Base-by-base conservation (phyloP, 768 basidiomycete genomes). In the Calocybe gangraenosa region DNA sequence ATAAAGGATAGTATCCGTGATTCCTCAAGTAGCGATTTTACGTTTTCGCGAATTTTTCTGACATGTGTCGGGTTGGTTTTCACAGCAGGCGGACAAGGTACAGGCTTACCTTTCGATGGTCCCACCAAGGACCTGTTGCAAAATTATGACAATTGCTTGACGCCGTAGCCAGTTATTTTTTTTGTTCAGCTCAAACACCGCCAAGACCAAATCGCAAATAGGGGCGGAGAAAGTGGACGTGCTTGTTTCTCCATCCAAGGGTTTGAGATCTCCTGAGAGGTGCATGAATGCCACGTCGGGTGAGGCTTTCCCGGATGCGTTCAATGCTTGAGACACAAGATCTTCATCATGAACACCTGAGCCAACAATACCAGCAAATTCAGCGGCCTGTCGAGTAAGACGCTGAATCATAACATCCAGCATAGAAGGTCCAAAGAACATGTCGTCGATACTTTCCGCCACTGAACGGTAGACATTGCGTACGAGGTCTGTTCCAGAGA, bases 381-480 rank as follows among this genome's bases (percentile, higher is more conserved):
- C 90, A 8, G 89, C 89, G 0, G 89, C 92, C 64, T 97, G 93
- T 22, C 83, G 79, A 0, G 87, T 91, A 14, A 97, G 78, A 2
- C 92, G 82, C 55, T 91, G 86, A 34, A 95, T 90, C 76, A 95
- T 88, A 36, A 94, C 86, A 60, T 97, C 93, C 35, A 97, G 67
- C 91, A 96, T 93, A 0, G 92, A 93, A 2, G 89, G 94, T 2
- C 91, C 93, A 53, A 95, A 92, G 65, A 95, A 85, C 78, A 96
- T 91, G 63, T 98, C 96, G 62, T 99, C 96, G 56, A 98, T 84
- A 61, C 92, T 93, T 51, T 91, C 89, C 4, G 95, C 81, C 37
- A 99, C 89, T 19, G 92, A 90, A 22, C 86, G 83, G 60, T 95
- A 98, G 46, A 99, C 78, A 18, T 82, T 86, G 44, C 84, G 84